Evolutionary conservation across 2,329 filamentous ascomycete species (phyloP), one percentile per base, ranked within the genome.

Genomic region (Cladobotryum protrusum): DNA sequence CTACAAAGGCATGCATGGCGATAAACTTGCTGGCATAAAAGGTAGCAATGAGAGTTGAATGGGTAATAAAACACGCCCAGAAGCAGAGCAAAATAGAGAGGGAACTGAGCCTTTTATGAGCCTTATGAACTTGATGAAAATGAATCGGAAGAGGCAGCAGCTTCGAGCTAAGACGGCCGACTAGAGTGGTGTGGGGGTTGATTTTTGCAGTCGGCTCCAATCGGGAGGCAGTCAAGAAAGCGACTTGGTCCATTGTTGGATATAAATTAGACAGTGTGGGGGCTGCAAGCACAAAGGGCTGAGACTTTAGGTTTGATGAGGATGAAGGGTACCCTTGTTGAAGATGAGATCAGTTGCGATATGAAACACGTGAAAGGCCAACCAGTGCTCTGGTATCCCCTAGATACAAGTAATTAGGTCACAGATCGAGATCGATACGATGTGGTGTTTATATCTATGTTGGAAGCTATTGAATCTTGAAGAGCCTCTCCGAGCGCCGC

Each of bases 201-300:
- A 61, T 53, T 34, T 60, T 57, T 20, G 60, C 59, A 8, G 54
- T 54, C 3, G 66, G 63, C 56, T 68, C 64, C 60, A 65, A 64
- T 42, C 56, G 65, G 43, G 69, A 66, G 54, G 67, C 62, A 40
- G 70, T 65, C 49, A 73, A 63, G 56, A 72, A 61, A 46, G 60
- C 62, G 52, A 67, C 60, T 52, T 68, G 66, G 55, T 67, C 65
- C 67, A 69, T 53, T 37, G 18, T 43, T 32, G 14, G 7, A 29
- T 29, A 29, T 29, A 29, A 29, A 29, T 29, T 29, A 29, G 13
- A 37, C 13, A 37, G 35, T 37, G 17, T 37, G 17, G 35, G 35
- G 35, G 35, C 35, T 29, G 24, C 6, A 29, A 8, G 24, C 24
- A 29, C 24, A 29, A 29, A 29, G 24, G 11, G 24, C 24, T 29